These are phyloP conservation scores for Lachnellula hyalina DNA, from an alignment of 2,329 filamentous ascomycete genomes.

Conservation along the genomic window DNA sequence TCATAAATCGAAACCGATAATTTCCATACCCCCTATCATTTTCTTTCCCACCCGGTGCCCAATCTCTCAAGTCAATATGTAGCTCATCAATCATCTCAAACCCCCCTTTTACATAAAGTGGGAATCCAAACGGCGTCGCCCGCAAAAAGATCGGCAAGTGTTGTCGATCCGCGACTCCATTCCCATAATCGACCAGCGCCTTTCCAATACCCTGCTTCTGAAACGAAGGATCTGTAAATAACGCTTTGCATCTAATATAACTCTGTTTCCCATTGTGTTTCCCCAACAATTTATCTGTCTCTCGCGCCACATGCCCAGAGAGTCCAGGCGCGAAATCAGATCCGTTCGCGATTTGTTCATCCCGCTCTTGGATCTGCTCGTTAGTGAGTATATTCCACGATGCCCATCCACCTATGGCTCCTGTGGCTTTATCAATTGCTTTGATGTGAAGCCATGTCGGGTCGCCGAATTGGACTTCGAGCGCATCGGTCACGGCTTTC, in stretches of 20 bases:
- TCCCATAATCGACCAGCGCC: not conserved
- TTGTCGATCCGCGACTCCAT: not conserved
- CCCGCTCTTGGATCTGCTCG: not conserved
- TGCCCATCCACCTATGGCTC: not conserved
- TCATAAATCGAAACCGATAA: no score
- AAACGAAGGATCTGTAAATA: not conserved
- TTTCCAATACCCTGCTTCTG: not conserved
- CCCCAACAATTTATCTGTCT: not conserved
- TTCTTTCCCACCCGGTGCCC: not conserved
- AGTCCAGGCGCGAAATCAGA: not conserved
- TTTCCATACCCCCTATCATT: not conserved
- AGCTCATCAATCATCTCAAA: conserved; percentile 3
- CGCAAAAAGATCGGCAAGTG: conserved; percentile 1
- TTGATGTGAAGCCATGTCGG: not conserved
- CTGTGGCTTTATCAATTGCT: not conserved
- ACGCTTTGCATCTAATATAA: not conserved
- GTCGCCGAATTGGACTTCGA: not conserved
- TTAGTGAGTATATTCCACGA: not conserved
- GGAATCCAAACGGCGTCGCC: conserved; percentile 1
- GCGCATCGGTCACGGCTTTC: not conserved
- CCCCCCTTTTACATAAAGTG: conserved; percentile 2
- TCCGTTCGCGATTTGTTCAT: not conserved
- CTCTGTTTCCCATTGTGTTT: not conserved
- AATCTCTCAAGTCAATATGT: conserved; percentile 5
- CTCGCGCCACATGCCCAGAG: not conserved